These are phyloP conservation scores for Grifola frondosa DNA, from an alignment of 1,284 basidiomycete genomes.

Conservation along the genomic window DNA sequence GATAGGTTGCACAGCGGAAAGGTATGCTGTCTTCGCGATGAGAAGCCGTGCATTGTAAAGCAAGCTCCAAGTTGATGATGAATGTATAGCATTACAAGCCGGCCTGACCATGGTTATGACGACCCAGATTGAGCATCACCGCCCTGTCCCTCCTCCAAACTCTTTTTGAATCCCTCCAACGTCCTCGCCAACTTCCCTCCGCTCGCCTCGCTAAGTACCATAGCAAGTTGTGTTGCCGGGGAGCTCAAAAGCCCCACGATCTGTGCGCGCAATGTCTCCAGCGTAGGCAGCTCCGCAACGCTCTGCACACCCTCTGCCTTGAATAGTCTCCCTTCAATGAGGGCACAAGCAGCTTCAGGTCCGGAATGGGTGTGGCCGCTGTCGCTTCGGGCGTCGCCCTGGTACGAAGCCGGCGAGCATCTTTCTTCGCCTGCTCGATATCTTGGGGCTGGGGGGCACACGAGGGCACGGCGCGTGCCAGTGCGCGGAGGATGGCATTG, in stretches of 20 bases:
- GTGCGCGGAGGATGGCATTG: constrained; percentile 61
- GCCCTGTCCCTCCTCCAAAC: constrained; percentile 56
- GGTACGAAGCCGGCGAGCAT: constrained; percentile 56
- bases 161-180: constrained; percentile 74
- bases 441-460: constrained; percentile 52
- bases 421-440: constrained; percentile 43
- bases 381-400: constrained; percentile 65
- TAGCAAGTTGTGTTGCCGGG: constrained; percentile 68
- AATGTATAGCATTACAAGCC: constrained; percentile 17
- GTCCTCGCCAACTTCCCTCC: constrained; percentile 75
- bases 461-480: constrained; percentile 65
- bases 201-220: constrained; percentile 67
- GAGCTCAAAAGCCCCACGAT: constrained; percentile 73
- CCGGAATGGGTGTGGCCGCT: constrained; percentile 51
- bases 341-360: constrained; percentile 67
- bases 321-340: constrained; percentile 73
- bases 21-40: constrained; percentile 13
- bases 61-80: constrained; percentile 6
- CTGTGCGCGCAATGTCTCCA: constrained; percentile 72
- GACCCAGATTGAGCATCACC: constrained; percentile 16
- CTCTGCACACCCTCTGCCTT: constrained; percentile 54
- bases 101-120: constrained; percentile 1
- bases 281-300: constrained; percentile 65
- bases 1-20: neutral
- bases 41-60: too few species aligned